Percentiles rank a stretch among this genome's conserved stretches.
Evolutionary conservation across 345 rosid species (phyloP).

Genomic region (Viola odorata): DNA sequence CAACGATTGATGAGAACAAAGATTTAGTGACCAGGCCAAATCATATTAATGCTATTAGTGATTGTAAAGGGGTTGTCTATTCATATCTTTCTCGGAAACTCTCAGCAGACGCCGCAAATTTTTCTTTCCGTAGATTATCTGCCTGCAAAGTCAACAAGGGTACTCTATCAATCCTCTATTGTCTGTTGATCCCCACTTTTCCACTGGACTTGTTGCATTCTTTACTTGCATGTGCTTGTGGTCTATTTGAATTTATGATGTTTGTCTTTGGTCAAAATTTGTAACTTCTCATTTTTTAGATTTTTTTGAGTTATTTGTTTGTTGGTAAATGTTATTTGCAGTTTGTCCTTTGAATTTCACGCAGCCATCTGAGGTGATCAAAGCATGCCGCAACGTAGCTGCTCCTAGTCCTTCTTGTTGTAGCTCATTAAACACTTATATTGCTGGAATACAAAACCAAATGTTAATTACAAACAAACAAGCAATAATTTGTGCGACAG

Average conservation of each 20-base stretch:
- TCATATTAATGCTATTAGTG: conserved; percentile 48
- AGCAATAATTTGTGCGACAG: conserved; percentile 85
- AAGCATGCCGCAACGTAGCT: conserved; percentile 79
- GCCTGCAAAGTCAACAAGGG: conserved; percentile 96
- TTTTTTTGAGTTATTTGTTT: not conserved
- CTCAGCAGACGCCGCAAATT: conserved; percentile 51
- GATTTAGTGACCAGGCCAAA: conserved; percentile 39
- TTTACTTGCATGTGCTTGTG: not conserved
- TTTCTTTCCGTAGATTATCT: conserved; percentile 71
- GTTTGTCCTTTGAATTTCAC: conserved; percentile 87
- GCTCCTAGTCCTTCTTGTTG: conserved; percentile 94
- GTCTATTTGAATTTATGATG: not conserved
- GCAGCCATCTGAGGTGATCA: conserved; percentile 72
- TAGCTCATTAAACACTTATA: conserved; percentile 76
- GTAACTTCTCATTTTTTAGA: not conserved
- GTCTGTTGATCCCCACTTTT: not conserved
- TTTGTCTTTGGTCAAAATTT: not conserved
- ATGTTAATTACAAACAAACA: conserved; percentile 96
- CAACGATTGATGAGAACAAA: conserved; percentile 39
- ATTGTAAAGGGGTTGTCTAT: conserved; percentile 80
- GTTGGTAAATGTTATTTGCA: conserved; percentile 26
- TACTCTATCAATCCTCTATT: conserved; percentile 16
- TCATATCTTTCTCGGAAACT: conserved; percentile 78
- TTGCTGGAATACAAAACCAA: conserved; percentile 77
- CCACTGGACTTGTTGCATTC: not conserved